Base-by-base conservation (phyloP, 2,329 filamentous ascomycete species). In the Epichloe brachyelytri region DNA sequence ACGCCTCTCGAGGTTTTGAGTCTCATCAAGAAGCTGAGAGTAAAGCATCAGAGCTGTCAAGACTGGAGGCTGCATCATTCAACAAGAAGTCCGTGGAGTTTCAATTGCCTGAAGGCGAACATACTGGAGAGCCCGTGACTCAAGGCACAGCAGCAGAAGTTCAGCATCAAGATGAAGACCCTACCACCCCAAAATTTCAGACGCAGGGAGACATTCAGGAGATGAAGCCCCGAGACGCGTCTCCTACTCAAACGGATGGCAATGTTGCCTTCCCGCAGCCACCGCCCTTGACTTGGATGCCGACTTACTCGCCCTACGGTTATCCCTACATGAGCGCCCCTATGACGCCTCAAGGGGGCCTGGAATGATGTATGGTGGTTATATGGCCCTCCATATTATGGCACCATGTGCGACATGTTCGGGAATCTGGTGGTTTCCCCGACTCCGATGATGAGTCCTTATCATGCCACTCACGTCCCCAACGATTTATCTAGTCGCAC, bases 361-460 rank as follows among this genome's bases (percentile, higher is more conserved):
- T 7, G 54, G 51, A 15, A 17, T 59, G 8, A 50, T 61, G 45
- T 62, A 60, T 46, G 45, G 54, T 19, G 53, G 54, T n/a, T 62
- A 59, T 46, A 55, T 56, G 53, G 56, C 54, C 8, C 49, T 43
- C 55, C 49, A 1, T 54, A 54, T 43, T 58, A 58, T 26, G 54
- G 53, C 37, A 49, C 54, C 15, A 54, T 59, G 54, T 57, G 52
- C 22, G 54, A 57, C 26, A 55, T 58, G 54, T 57, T 51, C 19
- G 53, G 54, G 15, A 57, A 56, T 37, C 52, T 59, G 39, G 49
- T 58, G 43, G 22, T 55, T 12, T 57, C 57, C 3, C 57, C 57
- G 6, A 45, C 55, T 15, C 56, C 55, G 14, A 55, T 60, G 57
- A 55, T 60, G 55, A 54, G 58, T 7, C 44, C 53, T 10, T 56